Conservation (phyloP, 805 yeast species). For the Lipomyces starkeyi region DNA sequence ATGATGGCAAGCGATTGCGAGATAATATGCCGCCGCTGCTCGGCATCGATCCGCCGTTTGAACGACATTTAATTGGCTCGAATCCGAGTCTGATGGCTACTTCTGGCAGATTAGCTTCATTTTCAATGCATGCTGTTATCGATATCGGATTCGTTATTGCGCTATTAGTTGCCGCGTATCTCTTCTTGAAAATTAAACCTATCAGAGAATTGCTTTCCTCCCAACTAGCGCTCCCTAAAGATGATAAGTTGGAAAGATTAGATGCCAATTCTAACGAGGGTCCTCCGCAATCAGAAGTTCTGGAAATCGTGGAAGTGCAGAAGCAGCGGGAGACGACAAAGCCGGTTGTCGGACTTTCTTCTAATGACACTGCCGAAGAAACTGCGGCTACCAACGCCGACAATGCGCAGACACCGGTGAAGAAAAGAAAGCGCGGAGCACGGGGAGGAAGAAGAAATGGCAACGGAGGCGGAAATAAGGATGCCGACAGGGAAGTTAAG, state of each 20-base stretch:
- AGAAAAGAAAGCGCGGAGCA: conserved; percentile 80
- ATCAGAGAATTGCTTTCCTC: conserved; percentile 14
- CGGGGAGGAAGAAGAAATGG: conserved; percentile 70
- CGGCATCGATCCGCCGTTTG: conserved; percentile 23
- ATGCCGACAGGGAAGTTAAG: conserved; percentile 9
- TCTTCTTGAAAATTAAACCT: conserved; percentile 15
- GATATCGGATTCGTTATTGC: conserved; percentile 23
- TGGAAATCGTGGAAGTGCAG: neutral
- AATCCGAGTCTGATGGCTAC: neutral
- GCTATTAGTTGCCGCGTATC: conserved; percentile 20
- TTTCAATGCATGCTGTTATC: conserved; percentile 26
- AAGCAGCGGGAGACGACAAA: neutral
- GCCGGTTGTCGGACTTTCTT: neutral
- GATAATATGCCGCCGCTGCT: conserved; percentile 10
- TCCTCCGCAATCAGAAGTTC: neutral
- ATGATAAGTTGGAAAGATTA: neutral
- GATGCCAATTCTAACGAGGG: neutral
- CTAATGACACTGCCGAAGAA: neutral
- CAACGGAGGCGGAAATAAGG: conserved; percentile 14
- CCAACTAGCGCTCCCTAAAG: neutral
- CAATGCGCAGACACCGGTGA: conserved; percentile 41
- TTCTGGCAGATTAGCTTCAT: conserved; percentile 1
- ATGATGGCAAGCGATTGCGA: conserved; percentile 44
- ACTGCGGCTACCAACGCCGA: neutral
- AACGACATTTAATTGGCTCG: neutral